Conservation (phyloP, 1,139 yeast species). For the Hyphopichia fennica region DNA sequence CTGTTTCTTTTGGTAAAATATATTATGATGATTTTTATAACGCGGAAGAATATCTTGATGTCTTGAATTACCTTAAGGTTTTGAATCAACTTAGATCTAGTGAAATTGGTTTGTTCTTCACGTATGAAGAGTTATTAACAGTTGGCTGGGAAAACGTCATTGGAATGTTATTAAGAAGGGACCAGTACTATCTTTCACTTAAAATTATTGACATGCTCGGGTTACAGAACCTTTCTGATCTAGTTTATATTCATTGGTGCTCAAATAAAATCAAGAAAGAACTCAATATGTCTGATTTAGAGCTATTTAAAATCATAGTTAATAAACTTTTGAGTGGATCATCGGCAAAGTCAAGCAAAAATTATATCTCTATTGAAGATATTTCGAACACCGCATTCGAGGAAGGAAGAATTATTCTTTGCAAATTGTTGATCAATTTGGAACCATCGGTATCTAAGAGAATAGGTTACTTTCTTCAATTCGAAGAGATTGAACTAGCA, state of each 20-base stretch:
- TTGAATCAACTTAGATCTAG: constrained; percentile 65
- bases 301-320: constrained; percentile 51
- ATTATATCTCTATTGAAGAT: constrained; percentile 55
- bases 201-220: constrained; percentile 56
- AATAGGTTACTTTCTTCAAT: constrained; percentile 61
- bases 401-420: constrained; percentile 75
- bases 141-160: constrained; percentile 59
- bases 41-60: constrained; percentile 60
- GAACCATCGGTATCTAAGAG: constrained; percentile 70
- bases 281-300: constrained; percentile 54
- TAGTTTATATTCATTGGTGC: constrained; percentile 80
- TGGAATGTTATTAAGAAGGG: constrained; percentile 57
- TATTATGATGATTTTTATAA: constrained; percentile 51
- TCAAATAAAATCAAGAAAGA: constrained; percentile 63
- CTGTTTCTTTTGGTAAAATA: constrained; percentile 86
- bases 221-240: constrained; percentile 47
- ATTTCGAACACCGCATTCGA: constrained; percentile 73
- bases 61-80: constrained; percentile 61
- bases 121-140: constrained; percentile 51
- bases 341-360: constrained; percentile 12
- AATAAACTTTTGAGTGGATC: constrained; percentile 37
- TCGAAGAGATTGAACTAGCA: constrained; percentile 75
- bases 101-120: constrained; percentile 69
- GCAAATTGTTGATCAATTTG: constrained; percentile 61
- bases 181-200: constrained; percentile 63